phyloP scores from a whole-genome alignment of 2,329 filamentous ascomycete genomes.

The Pseudodiploospora longispora region DNA sequence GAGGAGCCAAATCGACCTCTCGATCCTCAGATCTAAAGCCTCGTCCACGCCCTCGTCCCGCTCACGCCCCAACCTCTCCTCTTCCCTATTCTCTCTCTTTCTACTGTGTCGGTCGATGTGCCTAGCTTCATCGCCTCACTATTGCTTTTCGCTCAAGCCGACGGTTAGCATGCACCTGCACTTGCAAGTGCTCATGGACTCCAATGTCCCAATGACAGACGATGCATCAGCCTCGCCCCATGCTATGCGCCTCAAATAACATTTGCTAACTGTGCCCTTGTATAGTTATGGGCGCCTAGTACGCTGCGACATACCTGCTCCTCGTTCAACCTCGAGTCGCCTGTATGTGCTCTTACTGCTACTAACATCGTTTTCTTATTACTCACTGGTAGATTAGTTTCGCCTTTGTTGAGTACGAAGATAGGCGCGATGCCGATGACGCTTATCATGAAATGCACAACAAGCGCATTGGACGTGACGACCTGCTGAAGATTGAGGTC shows the following conservation, averaged over 20 bases:
- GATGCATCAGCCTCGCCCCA: conserved; percentile 9
- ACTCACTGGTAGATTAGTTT: conserved; percentile 48
- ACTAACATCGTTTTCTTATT: too few species aligned
- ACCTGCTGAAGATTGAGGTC: conserved; percentile 96
- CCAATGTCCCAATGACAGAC: conserved; percentile 1
- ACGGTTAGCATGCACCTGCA: conserved; percentile 14
- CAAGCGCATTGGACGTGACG: conserved; percentile 93
- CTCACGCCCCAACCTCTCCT: conserved; percentile 15
- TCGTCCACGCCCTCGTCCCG: conserved; percentile 11
- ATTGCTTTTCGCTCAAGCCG: conserved; percentile 18
- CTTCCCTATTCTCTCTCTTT: conserved; percentile 13
- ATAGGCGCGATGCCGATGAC: conserved; percentile 94
- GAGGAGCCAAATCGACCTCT: conserved; percentile 18
- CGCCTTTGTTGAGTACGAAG: conserved; percentile 98
- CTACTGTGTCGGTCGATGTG: conserved; percentile 18
- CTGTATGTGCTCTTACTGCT: conserved; percentile 59
- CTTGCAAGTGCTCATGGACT: conserved; percentile 11
- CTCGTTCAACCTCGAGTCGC: conserved; percentile 84
- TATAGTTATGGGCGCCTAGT: conserved; percentile 91
- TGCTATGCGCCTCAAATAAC: conserved; percentile 6
- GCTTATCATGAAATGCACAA: conserved; percentile 99
- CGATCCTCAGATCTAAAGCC: conserved; percentile 17
- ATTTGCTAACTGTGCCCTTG: conserved; percentile 34
- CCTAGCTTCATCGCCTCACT: conserved; percentile 19
- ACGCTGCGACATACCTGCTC: conserved; percentile 95